These are phyloP conservation scores for Elsinoe australis DNA, from an alignment of 2,329 filamentous ascomycete genomes.

Conservation along the genomic window DNA sequence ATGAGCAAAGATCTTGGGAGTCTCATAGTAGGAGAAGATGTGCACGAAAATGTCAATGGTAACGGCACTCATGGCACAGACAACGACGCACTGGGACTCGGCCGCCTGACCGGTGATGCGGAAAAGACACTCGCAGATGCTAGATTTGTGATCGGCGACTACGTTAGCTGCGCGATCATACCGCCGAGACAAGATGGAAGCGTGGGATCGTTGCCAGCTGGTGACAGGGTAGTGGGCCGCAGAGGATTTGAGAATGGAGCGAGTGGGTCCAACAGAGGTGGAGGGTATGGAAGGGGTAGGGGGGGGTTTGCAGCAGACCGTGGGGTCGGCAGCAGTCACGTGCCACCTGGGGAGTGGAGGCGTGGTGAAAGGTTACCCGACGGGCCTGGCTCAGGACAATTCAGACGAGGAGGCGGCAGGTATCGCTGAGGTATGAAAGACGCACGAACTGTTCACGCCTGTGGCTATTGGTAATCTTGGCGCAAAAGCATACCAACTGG, in stretches of 20 bases:
- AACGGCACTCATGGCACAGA: conserved; percentile 33
- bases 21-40: conserved; percentile 57
- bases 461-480: too few species aligned
- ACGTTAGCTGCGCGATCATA: conserved; percentile 72
- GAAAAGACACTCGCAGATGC: conserved; percentile 68
- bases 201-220: conserved; percentile 55
- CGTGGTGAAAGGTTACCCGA: conserved; percentile 33
- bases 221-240: conserved; percentile 36
- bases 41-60: conserved; percentile 30
- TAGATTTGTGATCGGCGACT: conserved; percentile 83
- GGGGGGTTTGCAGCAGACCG: conserved; percentile 22
- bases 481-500: neutral
- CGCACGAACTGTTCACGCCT: neutral
- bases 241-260: conserved; percentile 31
- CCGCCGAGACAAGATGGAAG: conserved; percentile 67
- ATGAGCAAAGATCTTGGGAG: conserved; percentile 75
- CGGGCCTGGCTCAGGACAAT: conserved; percentile 20
- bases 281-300: conserved; percentile 22
- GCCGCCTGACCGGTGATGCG: conserved; percentile 50
- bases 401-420: conserved; percentile 23
- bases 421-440: neutral
- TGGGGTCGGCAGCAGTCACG: conserved; percentile 21
- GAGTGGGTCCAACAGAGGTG: conserved; percentile 25
- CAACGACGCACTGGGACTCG: conserved; percentile 27
- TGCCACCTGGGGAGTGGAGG: conserved; percentile 33